Percentiles rank a stretch among this genome's conserved stretches.
Evolutionary conservation across 306 rosid species (phyloP).

Genomic region (Acacia crassicarpa): DNA sequence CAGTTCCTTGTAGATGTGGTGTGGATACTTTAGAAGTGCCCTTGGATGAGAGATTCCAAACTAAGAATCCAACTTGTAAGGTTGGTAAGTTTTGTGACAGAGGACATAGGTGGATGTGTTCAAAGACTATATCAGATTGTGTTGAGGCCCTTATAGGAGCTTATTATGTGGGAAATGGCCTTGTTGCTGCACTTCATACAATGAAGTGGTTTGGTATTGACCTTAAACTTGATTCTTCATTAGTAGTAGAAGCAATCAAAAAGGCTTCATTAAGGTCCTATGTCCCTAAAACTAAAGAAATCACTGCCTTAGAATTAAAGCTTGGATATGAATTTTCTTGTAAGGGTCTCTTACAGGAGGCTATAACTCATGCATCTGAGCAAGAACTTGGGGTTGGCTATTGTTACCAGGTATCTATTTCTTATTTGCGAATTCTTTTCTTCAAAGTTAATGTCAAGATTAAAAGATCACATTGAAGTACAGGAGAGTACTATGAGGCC

Average conservation of each 20-base stretch:
- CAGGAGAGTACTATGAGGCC: too few relatives aligned
- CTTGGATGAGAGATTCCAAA: constrained; percentile 47
- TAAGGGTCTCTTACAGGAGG: constrained; percentile 64
- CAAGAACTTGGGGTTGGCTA: constrained; percentile 53
- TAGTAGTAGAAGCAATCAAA: constrained; percentile 53
- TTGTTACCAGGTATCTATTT: constrained; percentile 62
- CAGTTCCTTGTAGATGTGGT: constrained; percentile 62
- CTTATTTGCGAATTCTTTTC: not conserved
- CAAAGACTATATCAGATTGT: constrained; percentile 73
- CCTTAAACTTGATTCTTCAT: constrained; percentile 45
- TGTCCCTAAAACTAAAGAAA: constrained; percentile 45
- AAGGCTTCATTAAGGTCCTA: constrained; percentile 47
- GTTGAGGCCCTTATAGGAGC: constrained; percentile 81
- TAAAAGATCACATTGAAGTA: too few relatives aligned
- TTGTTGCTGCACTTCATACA: constrained; percentile 53
- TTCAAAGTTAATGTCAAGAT: not conserved
- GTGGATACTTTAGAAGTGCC: constrained; percentile 69
- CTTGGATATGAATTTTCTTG: constrained; percentile 51
- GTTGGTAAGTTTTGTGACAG: constrained; percentile 67
- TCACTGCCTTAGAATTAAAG: constrained; percentile 56
- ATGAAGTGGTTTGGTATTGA: constrained; percentile 69
- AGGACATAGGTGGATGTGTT: constrained; percentile 78
- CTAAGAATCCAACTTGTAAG: constrained; percentile 44
- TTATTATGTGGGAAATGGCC: constrained; percentile 64
- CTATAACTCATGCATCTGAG: constrained; percentile 63